Evolutionary conservation across 805 yeast species (phyloP), one percentile per base, ranked within the genome.

Genomic region (Wickerhamiella lipophila): DNA sequence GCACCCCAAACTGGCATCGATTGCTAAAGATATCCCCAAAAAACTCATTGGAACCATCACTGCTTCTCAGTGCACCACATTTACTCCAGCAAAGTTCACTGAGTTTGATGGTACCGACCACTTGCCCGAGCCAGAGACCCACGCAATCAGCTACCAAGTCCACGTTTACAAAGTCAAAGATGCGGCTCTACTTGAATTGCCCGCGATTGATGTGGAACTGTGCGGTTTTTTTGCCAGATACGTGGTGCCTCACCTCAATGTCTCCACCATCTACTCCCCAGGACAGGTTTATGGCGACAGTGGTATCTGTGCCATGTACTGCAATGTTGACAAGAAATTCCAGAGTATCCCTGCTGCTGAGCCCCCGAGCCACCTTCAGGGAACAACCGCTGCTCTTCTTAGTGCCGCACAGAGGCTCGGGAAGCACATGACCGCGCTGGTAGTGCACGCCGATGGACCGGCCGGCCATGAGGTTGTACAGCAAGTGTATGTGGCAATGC

Each of bases 381-480:
- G 68, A 2, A 56, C 55, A 0, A 52, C 58, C 12, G 68, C 68
- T 0, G 58, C 64, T n/a, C 39, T 60, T 13, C 38, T 64, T 27
- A 49, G 63, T 16, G 53, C 55, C 6, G 58, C 61, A 13, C 56
- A 60, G 46, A 52, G 49, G 32, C 39, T 30, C 15, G 42, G 42
- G 4, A 44, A 57, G 12, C 54, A 60, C 9, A 58, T 58, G 2
- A 35, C 51, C 6, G 65, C 58, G 18, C 46, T 64, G 26, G 51
- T 61, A 1, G 60, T 63, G 16, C 52, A 51, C 16, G 54, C 59
- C 13, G 67, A 64, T 32, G 68, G 68, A 12, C 61, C 64, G 1
- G 52, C 50, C 40, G 62, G 60, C 34, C 56, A 56, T 50, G 68
- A 64, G 49, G 55, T 50, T 5, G 45, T 62, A 22, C 53, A 52